Conservation (phyloP, 441 rosid species). For the Brassica hybrid region DNA sequence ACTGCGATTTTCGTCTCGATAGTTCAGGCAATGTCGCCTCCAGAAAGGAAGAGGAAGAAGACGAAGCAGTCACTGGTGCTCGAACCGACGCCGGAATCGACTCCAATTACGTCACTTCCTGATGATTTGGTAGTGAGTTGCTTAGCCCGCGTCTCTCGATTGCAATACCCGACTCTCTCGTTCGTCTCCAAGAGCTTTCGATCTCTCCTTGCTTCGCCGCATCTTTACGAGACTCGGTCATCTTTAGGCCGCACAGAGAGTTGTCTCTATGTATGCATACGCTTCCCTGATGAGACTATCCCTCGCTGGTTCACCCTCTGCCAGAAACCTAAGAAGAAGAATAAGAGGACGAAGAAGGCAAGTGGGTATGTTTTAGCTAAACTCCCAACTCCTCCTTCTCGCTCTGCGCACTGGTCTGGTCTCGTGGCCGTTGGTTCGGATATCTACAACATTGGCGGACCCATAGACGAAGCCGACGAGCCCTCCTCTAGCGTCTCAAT, state of each 20-base stretch:
- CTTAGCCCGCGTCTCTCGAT: background rate
- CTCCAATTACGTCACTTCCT: background rate
- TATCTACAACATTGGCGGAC: slow-evolving; percentile 22
- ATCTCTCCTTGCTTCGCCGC: background rate
- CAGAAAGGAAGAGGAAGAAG: background rate
- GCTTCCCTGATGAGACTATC: background rate
- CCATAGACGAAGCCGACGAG: background rate
- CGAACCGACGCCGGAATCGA: background rate
- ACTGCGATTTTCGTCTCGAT: background rate
- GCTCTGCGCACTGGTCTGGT: background rate
- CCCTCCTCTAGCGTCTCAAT: slow-evolving; percentile 1
- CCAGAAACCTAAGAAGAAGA: background rate
- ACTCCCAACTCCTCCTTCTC: background rate
- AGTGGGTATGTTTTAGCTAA: background rate
- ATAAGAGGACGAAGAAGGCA: too few species aligned
- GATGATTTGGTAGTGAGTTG: background rate
- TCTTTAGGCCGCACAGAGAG: background rate
- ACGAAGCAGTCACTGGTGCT: background rate
- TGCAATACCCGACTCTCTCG: background rate
- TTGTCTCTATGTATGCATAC: background rate
- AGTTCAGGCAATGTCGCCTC: too few species aligned
- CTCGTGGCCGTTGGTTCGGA: slow-evolving; percentile 7
- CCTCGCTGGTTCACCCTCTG: background rate
- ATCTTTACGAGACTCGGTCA: background rate
- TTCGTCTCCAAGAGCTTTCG: background rate